Evolutionary conservation across 2,329 filamentous ascomycete genomes (phyloP).

Genomic region (Diaporthe helianthi): DNA sequence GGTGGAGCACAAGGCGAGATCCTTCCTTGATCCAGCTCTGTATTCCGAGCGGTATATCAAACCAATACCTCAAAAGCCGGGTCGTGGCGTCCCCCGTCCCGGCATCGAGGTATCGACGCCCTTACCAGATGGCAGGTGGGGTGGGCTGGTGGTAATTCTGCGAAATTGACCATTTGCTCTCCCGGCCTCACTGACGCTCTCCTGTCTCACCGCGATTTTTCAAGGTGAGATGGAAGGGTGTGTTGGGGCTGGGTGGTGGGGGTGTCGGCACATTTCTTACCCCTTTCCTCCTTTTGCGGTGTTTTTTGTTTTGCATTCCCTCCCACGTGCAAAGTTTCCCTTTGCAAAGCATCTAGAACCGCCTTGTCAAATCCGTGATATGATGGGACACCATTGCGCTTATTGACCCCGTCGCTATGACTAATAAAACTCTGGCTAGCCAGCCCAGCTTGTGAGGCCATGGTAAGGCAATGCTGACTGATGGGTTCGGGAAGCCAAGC

Average conservation of each 20-base stretch:
- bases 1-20: slow-evolving; percentile 80
- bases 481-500: slow-evolving; percentile 5
- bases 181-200: slow-evolving; percentile 40
- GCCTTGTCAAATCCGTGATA: not conserved
- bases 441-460: not conserved
- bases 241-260: slow-evolving; percentile 34
- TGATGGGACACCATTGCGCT: not conserved
- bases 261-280: slow-evolving; percentile 34
- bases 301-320: not conserved
- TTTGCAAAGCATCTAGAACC: not conserved
- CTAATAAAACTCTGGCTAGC: not conserved
- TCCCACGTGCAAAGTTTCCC: not conserved
- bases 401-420: not conserved
- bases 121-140: slow-evolving; percentile 41
- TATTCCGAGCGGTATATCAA: slow-evolving; percentile 77
- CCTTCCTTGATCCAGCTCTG: slow-evolving; percentile 75
- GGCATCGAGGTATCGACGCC: slow-evolving; percentile 20
- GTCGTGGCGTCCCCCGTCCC: slow-evolving; percentile 25
- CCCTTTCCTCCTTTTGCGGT: not conserved
- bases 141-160: slow-evolving; percentile 43
- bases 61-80: slow-evolving; percentile 27
- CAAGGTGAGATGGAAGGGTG: slow-evolving; percentile 10
- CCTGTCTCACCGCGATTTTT: slow-evolving; percentile 30
- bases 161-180: slow-evolving; percentile 54
- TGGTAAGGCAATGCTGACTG: not conserved